Percentiles rank a stretch among this genome's conserved stretches.
phyloP scores from a whole-genome alignment of 805 yeast species.

The Scheffersomyces stipitis region DNA sequence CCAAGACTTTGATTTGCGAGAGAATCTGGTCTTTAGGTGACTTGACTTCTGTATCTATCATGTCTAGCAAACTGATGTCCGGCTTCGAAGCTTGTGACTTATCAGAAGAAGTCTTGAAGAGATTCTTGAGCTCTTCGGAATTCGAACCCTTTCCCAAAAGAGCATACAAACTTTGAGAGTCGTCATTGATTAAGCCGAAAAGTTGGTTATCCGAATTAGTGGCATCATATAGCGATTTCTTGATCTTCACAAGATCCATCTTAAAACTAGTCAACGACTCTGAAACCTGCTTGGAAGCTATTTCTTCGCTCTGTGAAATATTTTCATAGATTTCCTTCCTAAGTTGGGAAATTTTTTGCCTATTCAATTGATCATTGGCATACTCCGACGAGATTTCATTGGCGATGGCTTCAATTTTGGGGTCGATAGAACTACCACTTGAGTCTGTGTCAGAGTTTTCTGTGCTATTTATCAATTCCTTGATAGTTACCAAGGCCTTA shows the following conservation, averaged over 20 bases:
- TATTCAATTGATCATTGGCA: conserved; percentile 37
- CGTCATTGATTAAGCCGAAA: conserved; percentile 43
- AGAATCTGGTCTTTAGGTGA: conserved; percentile 24
- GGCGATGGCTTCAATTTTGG: conserved; percentile 18
- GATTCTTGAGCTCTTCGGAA: conserved; percentile 37
- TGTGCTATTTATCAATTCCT: conserved; percentile 31
- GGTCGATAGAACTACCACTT: conserved; percentile 31
- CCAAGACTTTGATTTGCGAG: conserved; percentile 48
- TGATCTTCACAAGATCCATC: conserved; percentile 56
- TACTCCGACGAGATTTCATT: conserved; percentile 24
- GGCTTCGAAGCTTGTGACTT: conserved; percentile 5
- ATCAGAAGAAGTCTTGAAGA: conserved; percentile 18
- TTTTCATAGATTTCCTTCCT: conserved; percentile 37
- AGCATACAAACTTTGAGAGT: conserved; percentile 22
- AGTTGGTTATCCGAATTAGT: conserved; percentile 57
- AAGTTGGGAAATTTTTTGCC: conserved; percentile 23
- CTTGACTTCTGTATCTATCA: conserved; percentile 50
- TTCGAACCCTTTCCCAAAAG: conserved; percentile 41
- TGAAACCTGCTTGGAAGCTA: conserved; percentile 10
- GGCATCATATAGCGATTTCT: conserved; percentile 62
- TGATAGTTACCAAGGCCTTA: conserved; percentile 55
- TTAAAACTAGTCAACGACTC: conserved; percentile 26
- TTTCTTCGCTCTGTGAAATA: conserved; percentile 34
- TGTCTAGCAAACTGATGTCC: conserved; percentile 60
- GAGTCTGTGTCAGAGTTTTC: conserved; percentile 12